A percentile compares a stretch with the other conserved stretches of the same genome.
Evolutionary conservation across 2,329 filamentous ascomycete species (phyloP).

Genomic region (Apiospora kogelbergensis): DNA sequence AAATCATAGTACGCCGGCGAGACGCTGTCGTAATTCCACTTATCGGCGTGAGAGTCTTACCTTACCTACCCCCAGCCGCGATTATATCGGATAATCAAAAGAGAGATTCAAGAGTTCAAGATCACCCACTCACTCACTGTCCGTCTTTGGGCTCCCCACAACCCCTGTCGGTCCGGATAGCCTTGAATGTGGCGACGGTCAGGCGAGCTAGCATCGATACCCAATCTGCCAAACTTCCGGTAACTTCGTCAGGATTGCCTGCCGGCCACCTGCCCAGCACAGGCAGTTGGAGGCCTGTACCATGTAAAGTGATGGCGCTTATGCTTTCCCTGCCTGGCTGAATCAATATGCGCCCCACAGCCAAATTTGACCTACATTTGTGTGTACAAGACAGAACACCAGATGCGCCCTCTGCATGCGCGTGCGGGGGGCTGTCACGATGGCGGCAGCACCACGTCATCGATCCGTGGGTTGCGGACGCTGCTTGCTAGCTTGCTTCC

Average conservation of each 20-base stretch:
- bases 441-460: neutral
- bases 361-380: neutral
- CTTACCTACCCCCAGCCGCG: neutral
- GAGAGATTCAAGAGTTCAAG: neutral
- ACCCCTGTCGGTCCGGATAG: neutral
- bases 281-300: neutral
- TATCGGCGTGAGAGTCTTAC: neutral
- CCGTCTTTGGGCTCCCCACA: neutral
- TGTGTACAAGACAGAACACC: too few relatives aligned
- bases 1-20: conserved; percentile 1
- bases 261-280: too few relatives aligned
- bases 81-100: neutral
- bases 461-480: neutral
- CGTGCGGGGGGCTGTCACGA: neutral
- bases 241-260: neutral
- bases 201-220: conserved; percentile 1
- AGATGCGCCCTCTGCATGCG: neutral
- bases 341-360: neutral
- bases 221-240: neutral
- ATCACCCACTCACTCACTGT: neutral
- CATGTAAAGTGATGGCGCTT: neutral
- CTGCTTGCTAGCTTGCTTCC: neutral
- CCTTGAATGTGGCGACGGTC: neutral
- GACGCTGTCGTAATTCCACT: neutral
- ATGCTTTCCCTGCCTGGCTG: neutral